These are phyloP conservation scores for Rachicladosporium sp. DNA, from an alignment of 2,329 filamentous ascomycete species.

Conservation along the genomic window DNA sequence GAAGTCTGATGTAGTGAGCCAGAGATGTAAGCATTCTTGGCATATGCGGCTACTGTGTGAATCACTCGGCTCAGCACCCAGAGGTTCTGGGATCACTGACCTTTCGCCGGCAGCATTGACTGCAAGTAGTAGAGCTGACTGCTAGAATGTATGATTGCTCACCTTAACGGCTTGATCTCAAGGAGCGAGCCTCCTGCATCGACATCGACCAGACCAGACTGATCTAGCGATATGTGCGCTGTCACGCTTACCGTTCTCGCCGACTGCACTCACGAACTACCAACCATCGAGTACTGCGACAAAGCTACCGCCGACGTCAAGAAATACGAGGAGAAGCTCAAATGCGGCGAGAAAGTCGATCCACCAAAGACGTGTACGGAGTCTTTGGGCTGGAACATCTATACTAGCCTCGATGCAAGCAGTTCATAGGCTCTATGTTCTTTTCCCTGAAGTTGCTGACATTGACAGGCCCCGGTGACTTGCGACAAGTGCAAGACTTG, in stretches of 20 bases:
- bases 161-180: no score
- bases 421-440: no score
- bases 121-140: no score
- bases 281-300: conserved; percentile 4
- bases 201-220: no score
- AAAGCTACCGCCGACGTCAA: not conserved
- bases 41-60: no score
- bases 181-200: no score
- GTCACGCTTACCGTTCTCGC: conserved; percentile 2
- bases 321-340: not conserved
- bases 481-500: conserved; percentile 4
- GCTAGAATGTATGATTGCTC: no score
- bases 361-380: conserved; percentile 3
- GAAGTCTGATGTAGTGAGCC: no score
- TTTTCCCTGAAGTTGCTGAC: not conserved
- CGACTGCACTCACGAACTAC: conserved; percentile 3
- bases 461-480: conserved; percentile 5
- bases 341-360: not conserved
- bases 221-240: conserved; percentile 3
- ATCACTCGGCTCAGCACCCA: no score
- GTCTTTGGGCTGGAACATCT: conserved; percentile 5
- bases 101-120: no score
- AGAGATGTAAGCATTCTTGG: no score
- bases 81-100: no score
- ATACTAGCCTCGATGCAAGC: conserved; percentile 1